These are phyloP conservation scores for Melampsora larici-populina DNA, from an alignment of 1,284 basidiomycete species.

Conservation along the genomic window DNA sequence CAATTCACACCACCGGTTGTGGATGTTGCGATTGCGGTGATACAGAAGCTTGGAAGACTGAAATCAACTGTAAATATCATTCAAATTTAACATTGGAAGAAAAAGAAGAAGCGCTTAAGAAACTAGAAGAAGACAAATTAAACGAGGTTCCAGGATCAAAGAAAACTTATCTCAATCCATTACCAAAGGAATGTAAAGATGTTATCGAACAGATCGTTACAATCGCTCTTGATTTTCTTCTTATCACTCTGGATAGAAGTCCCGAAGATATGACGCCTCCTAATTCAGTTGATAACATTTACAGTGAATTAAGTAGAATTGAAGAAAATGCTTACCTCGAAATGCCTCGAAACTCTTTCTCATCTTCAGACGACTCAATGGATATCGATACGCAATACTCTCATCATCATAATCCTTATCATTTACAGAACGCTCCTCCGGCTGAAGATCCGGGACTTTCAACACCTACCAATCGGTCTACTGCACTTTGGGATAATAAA, in stretches of 20 bases:
- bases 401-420: constrained; percentile 19
- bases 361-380: constrained; percentile 30
- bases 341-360: constrained; percentile 15
- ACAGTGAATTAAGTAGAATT: constrained; percentile 23
- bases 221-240: constrained; percentile 75
- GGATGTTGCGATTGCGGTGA: no score
- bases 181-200: constrained; percentile 62
- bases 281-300: constrained; percentile 26
- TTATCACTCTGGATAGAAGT: constrained; percentile 61
- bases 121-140: constrained; percentile 46
- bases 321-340: constrained; percentile 40
- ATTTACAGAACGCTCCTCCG: constrained; percentile 28
- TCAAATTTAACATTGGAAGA: constrained; percentile 51
- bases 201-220: constrained; percentile 70
- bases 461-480: constrained; percentile 19
- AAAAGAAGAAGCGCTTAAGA: constrained; percentile 46
- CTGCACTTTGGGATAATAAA: constrained; percentile 27
- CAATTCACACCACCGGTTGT: constrained; percentile 75
- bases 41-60: constrained; percentile 75
- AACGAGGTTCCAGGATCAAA: constrained; percentile 45
- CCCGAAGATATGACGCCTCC: constrained; percentile 43
- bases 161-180: constrained; percentile 51
- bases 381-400: constrained; percentile 32
- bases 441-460: constrained; percentile 15
- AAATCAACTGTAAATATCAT: constrained; percentile 70